These are phyloP conservation scores for Geotrichum candidum DNA, from an alignment of 1,139 yeast genomes.

Conservation along the genomic window DNA sequence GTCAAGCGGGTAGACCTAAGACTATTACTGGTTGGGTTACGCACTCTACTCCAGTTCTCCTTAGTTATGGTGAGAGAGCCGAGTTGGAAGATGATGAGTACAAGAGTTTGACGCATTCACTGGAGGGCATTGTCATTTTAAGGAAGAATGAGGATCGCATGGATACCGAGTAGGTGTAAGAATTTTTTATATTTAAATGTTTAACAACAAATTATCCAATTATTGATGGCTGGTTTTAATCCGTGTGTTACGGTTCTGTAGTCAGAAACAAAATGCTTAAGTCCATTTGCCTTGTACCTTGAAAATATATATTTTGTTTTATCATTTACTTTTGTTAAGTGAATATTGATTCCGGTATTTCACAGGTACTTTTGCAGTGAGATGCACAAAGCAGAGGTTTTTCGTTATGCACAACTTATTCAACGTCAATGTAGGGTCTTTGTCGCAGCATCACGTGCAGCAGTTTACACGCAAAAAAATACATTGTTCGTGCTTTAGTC, in stretches of 20 bases:
- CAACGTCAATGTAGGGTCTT: no score
- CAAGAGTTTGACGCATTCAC: conserved; percentile 68
- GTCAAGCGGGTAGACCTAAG: conserved; percentile 98
- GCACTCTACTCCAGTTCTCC: conserved; percentile 91
- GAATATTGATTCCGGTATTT: no score
- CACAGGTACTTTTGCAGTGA: no score
- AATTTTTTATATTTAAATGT: conserved; percentile 7
- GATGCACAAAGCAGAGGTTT: no score
- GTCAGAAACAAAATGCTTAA: no score
- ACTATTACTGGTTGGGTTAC: conserved; percentile 99
- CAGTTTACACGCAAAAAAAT: no score
- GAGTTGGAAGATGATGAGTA: conserved; percentile 95
- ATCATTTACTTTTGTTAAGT: no score
- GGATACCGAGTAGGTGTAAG: conserved; percentile 49
- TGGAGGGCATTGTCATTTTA: conserved; percentile 91
- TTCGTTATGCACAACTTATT: no score
- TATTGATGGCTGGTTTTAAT: background rate
- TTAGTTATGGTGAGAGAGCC: conserved; percentile 93
- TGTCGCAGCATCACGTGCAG: no score
- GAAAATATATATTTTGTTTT: no score
- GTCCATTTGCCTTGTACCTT: no score
- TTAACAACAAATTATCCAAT: background rate
- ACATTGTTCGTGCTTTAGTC: no score
- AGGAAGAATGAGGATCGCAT: conserved; percentile 84
- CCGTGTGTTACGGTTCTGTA: background rate